Conservation (phyloP, 73 alveolate species). For the Blepharisma stoltei region DNA sequence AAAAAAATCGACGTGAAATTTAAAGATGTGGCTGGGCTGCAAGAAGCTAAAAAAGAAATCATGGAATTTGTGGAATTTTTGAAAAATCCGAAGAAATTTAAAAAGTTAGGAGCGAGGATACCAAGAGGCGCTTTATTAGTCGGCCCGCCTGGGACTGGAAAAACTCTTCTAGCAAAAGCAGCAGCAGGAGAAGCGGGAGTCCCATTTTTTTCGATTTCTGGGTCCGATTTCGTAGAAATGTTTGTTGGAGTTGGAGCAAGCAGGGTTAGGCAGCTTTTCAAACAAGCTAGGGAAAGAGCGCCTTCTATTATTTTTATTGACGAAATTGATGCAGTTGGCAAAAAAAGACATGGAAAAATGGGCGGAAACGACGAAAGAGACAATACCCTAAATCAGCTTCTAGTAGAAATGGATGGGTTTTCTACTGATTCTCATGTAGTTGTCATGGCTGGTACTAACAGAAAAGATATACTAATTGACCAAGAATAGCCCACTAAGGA, state of each 20-base stretch:
- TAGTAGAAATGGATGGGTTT: constrained; percentile 96
- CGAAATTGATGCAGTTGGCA: constrained; percentile 90
- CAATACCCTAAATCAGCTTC: constrained; percentile 89
- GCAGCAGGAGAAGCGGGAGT: constrained; percentile 88
- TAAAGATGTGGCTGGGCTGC: constrained; percentile 89
- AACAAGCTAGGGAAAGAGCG: constrained; percentile 64
- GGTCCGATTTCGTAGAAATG: constrained; percentile 89
- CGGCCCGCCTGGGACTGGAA: constrained; percentile 99
- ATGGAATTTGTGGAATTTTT: constrained; percentile 92
- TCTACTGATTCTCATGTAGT: constrained; percentile 89
- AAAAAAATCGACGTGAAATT: constrained; percentile 50
- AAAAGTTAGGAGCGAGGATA: constrained; percentile 75
- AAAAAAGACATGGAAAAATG: constrained; percentile 46
- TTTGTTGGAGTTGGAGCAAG: constrained; percentile 76
- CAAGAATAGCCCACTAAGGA: too few relatives aligned
- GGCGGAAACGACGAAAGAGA: constrained; percentile 81
- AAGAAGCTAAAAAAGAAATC: constrained; percentile 90
- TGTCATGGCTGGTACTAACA: constrained; percentile 93
- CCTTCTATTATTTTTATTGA: constrained; percentile 96
- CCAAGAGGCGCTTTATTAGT: constrained; percentile 88
- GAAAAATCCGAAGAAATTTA: constrained; percentile 81
- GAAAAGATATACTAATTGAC: constrained; percentile 89
- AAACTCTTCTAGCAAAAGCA: constrained; percentile 94
- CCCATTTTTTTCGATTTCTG: constrained; percentile 93
- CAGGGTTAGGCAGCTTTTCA: constrained; percentile 71